A percentile compares a stretch with the other conserved stretches of the same genome.
Conservation (phyloP, 2,329 filamentous ascomycete genomes). For the Exophiala lecanii-corni region DNA sequence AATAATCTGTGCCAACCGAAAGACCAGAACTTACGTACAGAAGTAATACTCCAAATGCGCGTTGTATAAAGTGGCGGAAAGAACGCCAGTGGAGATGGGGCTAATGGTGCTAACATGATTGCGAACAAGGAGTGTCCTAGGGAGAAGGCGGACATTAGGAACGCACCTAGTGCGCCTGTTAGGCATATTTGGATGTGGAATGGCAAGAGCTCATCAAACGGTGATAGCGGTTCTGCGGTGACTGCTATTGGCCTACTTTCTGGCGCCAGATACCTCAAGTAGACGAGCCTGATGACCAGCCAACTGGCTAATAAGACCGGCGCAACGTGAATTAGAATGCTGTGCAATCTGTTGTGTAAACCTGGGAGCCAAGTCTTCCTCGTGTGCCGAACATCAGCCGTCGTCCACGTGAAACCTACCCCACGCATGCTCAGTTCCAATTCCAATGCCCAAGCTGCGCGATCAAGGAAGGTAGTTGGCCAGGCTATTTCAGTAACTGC, state of each 20-base stretch:
- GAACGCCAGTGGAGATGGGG: constrained; percentile 39
- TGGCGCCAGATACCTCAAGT: constrained; percentile 23
- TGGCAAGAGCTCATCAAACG: constrained; percentile 34
- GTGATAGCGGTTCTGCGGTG: constrained; percentile 22
- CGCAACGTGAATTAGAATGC: constrained; percentile 35
- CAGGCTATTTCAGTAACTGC: constrained; percentile 37
- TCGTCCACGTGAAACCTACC: constrained; percentile 44
- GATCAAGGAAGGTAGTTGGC: constrained; percentile 36
- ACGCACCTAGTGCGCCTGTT: constrained; percentile 39
- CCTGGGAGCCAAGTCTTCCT: constrained; percentile 42
- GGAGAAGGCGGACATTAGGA: constrained; percentile 42
- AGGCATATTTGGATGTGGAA: constrained; percentile 34
- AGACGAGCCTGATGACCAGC: constrained; percentile 32
- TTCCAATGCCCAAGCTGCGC: constrained; percentile 43
- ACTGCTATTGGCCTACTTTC: constrained; percentile 2
- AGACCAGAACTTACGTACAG: constrained; percentile 40
- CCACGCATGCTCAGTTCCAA: constrained; percentile 43
- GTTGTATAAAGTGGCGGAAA: constrained; percentile 44
- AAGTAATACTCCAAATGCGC: constrained; percentile 38
- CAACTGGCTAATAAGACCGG: constrained; percentile 37
- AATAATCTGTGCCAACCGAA: constrained; percentile 45
- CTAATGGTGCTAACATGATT: constrained; percentile 36
- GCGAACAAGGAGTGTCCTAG: constrained; percentile 40
- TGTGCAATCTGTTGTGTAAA: constrained; percentile 36
- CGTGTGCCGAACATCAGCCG: constrained; percentile 42